Conservation (phyloP, 805 yeast species). For the Wickerhamomyces chaumierensis region DNA sequence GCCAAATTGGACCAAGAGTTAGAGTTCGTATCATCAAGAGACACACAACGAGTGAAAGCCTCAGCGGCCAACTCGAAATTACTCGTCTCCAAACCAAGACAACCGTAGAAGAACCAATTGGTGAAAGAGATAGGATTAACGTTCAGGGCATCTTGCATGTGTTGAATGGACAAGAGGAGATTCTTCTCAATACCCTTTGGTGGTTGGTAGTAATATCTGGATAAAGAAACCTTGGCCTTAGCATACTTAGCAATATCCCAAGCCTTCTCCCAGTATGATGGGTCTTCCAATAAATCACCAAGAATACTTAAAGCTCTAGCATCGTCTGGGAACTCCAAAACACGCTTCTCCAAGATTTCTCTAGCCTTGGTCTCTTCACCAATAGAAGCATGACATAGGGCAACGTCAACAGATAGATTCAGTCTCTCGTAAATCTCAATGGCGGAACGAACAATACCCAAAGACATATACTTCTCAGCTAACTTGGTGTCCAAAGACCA, state of each 20-base stretch:
- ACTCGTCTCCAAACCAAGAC: slow-evolving; percentile 67
- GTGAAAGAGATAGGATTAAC: slow-evolving; percentile 66
- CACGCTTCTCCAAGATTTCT: slow-evolving; percentile 40
- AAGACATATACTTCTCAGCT: slow-evolving; percentile 77
- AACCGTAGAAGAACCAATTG: slow-evolving; percentile 90
- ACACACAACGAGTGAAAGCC: slow-evolving; percentile 84
- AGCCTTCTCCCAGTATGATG: slow-evolving; percentile 67
- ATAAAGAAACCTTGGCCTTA: slow-evolving; percentile 76
- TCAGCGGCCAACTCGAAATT: slow-evolving; percentile 75
- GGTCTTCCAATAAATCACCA: slow-evolving; percentile 78
- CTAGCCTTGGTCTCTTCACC: slow-evolving; percentile 66
- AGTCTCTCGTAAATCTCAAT: slow-evolving; percentile 79
- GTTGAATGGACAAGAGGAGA: slow-evolving; percentile 41
- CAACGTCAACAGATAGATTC: slow-evolving; percentile 68
- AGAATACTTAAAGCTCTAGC: slow-evolving; percentile 75
- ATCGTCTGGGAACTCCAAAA: slow-evolving; percentile 52
- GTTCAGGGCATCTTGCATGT: slow-evolving; percentile 63
- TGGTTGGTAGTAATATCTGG: slow-evolving; percentile 59
- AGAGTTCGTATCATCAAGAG: slow-evolving; percentile 70
- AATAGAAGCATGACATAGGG: slow-evolving; percentile 80
- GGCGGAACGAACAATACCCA: slow-evolving; percentile 82
- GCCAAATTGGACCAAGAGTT: slow-evolving; percentile 90
- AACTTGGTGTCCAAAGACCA: slow-evolving; percentile 76
- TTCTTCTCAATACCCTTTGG: slow-evolving; percentile 50
- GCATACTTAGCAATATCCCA: slow-evolving; percentile 82